These are phyloP conservation scores for Trichocomaceae sp. DNA, from an alignment of 2,329 filamentous ascomycete species.

Conservation along the genomic window DNA sequence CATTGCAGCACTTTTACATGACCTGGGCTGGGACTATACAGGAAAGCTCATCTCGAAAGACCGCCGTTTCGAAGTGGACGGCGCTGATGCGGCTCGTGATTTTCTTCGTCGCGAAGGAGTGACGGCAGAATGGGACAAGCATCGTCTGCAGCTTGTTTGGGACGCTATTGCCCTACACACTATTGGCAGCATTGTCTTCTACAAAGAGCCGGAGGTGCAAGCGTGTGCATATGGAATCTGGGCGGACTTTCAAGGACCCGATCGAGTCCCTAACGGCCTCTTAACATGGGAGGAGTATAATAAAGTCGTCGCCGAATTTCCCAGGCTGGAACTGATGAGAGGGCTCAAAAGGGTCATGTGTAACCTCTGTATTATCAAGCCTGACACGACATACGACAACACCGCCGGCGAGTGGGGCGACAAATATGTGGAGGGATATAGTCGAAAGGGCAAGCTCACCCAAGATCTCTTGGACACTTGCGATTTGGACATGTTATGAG, in stretches of 20 bases:
- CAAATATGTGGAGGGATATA: constrained; percentile 31
- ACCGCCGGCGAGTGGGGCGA: constrained; percentile 30
- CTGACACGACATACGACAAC: constrained; percentile 34
- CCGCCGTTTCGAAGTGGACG: constrained; percentile 48
- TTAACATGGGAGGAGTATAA: constrained; percentile 28
- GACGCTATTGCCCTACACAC: constrained; percentile 46
- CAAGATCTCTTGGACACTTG: constrained; percentile 21
- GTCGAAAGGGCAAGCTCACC: constrained; percentile 26
- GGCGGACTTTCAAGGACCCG: constrained; percentile 36
- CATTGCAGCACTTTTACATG: constrained; percentile 18
- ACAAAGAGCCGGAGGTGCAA: constrained; percentile 41
- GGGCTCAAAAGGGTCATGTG: constrained; percentile 34
- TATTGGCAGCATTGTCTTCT: constrained; percentile 29
- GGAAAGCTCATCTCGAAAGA: constrained; percentile 35
- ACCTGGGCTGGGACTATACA: constrained; percentile 34
- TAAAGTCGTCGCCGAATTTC: constrained; percentile 29
- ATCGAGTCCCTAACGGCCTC: constrained; percentile 23
- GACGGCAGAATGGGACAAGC: constrained; percentile 33
- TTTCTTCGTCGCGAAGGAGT: constrained; percentile 28
- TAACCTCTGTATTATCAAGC: constrained; percentile 38
- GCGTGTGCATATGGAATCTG: constrained; percentile 28
- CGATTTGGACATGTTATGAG: constrained; percentile 15
- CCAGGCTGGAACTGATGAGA: constrained; percentile 28
- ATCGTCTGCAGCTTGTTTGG: constrained; percentile 43
- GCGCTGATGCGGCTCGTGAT: constrained; percentile 39